Conservation (phyloP, 2,329 filamentous ascomycete species). For the Bipolaris bicolor region DNA sequence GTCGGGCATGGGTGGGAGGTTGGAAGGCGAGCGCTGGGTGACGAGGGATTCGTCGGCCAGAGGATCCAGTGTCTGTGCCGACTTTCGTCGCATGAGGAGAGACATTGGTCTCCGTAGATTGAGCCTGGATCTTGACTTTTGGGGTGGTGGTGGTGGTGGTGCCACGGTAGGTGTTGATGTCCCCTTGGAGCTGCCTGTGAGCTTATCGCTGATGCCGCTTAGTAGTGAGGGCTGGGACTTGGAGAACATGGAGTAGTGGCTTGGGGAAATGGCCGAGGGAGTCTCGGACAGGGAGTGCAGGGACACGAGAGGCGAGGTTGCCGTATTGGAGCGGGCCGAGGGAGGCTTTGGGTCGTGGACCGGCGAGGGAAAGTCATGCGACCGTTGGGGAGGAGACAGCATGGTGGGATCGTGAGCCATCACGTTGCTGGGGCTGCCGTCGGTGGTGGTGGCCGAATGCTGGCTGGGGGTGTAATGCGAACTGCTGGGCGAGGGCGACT, state of each 20-base stretch:
- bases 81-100: slow-evolving; percentile 63
- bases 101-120: slow-evolving; percentile 67
- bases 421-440: slow-evolving; percentile 7
- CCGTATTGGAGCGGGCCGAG: slow-evolving; percentile 25
- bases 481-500: slow-evolving; percentile 19
- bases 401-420: slow-evolving; percentile 22
- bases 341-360: slow-evolving; percentile 26
- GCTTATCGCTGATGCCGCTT: slow-evolving; percentile 41
- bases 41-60: slow-evolving; percentile 59
- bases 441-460: slow-evolving; percentile 16
- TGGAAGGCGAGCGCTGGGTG: slow-evolving; percentile 53
- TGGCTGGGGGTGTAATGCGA: slow-evolving; percentile 22
- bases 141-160: slow-evolving; percentile 23
- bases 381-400: slow-evolving; percentile 28
- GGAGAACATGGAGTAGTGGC: slow-evolving; percentile 40
- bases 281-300: slow-evolving; percentile 32
- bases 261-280: slow-evolving; percentile 28
- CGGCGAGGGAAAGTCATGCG: slow-evolving; percentile 28
- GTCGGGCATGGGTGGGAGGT: slow-evolving; percentile 59
- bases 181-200: slow-evolving; percentile 32
- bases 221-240: slow-evolving; percentile 44
- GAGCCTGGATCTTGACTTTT: slow-evolving; percentile 57
- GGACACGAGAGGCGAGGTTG: slow-evolving; percentile 37
- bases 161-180: slow-evolving; percentile 21
- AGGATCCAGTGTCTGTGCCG: slow-evolving; percentile 57